Conservation (phyloP, 2,329 filamentous ascomycete genomes). For the Diaporthe sp. region DNA sequence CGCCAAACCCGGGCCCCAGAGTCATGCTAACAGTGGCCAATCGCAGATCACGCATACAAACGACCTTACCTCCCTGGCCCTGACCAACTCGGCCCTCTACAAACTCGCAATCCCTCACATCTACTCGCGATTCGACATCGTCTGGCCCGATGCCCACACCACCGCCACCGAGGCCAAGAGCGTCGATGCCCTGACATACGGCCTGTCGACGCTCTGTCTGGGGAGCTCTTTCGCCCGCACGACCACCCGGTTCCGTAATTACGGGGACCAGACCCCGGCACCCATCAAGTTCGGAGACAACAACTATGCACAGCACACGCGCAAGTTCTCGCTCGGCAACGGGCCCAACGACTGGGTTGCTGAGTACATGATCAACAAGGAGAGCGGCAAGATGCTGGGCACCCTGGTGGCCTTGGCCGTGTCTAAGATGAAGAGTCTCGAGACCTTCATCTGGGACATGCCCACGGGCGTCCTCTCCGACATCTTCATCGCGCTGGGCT, state of each 20-base stretch:
- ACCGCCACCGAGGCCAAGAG: constrained; percentile 74
- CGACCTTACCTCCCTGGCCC: constrained; percentile 80
- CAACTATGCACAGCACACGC: constrained; percentile 81
- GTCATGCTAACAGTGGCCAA: constrained; percentile 6
- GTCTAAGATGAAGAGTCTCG: constrained; percentile 83
- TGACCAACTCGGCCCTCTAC: constrained; percentile 83
- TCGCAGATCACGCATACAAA: constrained; percentile 80
- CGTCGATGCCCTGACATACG: constrained; percentile 86
- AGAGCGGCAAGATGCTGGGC: constrained; percentile 89
- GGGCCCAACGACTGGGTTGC: constrained; percentile 81
- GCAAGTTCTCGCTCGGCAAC: constrained; percentile 88
- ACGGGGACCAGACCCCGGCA: constrained; percentile 34
- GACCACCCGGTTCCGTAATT: constrained; percentile 48
- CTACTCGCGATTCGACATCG: constrained; percentile 87
- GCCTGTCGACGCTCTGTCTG: constrained; percentile 82
- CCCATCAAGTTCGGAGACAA: constrained; percentile 56
- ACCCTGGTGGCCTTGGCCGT: constrained; percentile 83
- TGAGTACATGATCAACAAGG: constrained; percentile 84
- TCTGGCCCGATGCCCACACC: constrained; percentile 81
- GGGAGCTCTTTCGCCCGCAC: constrained; percentile 60
- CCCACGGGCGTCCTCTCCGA: constrained; percentile 84
- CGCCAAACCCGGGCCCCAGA: neutral
- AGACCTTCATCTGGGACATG: constrained; percentile 91
- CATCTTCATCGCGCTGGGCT: constrained; percentile 82
- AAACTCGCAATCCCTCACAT: constrained; percentile 80